Base-by-base conservation (phyloP, 2,329 filamentous ascomycete genomes). In the Thelonectria discophora region DNA sequence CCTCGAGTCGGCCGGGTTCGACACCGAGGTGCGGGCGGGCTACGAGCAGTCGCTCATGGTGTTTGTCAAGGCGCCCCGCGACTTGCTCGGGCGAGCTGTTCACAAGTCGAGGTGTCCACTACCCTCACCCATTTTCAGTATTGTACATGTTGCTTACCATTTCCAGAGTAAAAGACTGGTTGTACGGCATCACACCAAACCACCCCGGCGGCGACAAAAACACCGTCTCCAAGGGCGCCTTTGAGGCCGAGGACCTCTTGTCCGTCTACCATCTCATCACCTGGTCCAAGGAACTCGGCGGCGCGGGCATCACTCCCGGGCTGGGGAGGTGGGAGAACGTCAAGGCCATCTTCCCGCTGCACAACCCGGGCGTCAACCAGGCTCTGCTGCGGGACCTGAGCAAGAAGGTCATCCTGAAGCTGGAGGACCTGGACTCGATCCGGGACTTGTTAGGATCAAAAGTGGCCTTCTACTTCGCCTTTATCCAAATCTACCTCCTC, bases 401-500 rank as follows among this genome's bases (percentile, higher is more conserved):
- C 70, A 81, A 77, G 60, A 80, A 79, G 37, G 73, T 86, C 0
- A 79, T 86, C 47, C 72, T 88, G 20, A 82, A 78, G 7, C 63
- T 77, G 10, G 76, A 82, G 37, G 79, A 86, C 63, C 76, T 90
- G 4, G 88, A 90, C 69, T 75, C 79, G 10, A 87, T 90, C 48
- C 81, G 88, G 10, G 79, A 89, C 62, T 75, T 88, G 3, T 86
- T 88, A 68, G 89, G 88, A 9, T 80, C 88, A 63, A 88, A 89
- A 76, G 86, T 92, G 55, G 91, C 89, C 3, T 93, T 91, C 71
- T 94, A 94, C 76, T 94, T 92, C 73, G 90, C 90, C n/a, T 94
- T 93, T 68, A 89, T 91, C 21, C 90, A 93, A 70, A 87, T 85
- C 13, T 94, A 94, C 73, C 89, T 91, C 60, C 79, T 84, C 37